A percentile compares a stretch with the other conserved stretches of the same genome.
Evolutionary conservation across 495 filamentous ascomycete genomes (phyloP).

Genomic region (Xylaria curta): DNA sequence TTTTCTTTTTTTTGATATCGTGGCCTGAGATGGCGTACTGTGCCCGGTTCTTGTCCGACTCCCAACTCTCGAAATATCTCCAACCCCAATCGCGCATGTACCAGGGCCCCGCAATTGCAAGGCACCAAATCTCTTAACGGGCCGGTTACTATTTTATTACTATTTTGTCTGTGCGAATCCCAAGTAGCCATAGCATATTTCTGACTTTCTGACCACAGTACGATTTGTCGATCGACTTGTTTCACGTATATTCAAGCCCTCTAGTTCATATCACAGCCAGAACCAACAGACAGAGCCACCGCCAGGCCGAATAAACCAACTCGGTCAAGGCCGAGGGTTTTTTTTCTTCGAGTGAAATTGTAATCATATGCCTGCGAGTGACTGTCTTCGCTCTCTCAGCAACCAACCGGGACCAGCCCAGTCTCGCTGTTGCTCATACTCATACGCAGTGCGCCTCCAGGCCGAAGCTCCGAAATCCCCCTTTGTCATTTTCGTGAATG

Average conservation of each 20-base stretch:
- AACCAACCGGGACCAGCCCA: slow-evolving; percentile 5
- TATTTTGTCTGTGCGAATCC: slow-evolving; percentile 22
- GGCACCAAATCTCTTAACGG: slow-evolving; percentile 14
- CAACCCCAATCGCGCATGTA: slow-evolving; percentile 1
- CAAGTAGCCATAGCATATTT: neutral
- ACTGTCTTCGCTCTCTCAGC: neutral
- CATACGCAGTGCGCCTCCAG: neutral
- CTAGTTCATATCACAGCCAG: slow-evolving; percentile 7
- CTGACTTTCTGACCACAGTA: slow-evolving; percentile 22
- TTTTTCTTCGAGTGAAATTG: neutral
- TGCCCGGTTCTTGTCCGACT: slow-evolving; percentile 7
- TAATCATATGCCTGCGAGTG: slow-evolving; percentile 11
- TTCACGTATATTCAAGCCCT: neutral
- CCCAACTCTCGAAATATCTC: slow-evolving; percentile 6
- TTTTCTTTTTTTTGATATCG: neutral
- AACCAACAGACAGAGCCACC: neutral
- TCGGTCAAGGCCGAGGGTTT: slow-evolving; percentile 7
- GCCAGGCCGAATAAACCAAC: slow-evolving; percentile 9
- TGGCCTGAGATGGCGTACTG: neutral
- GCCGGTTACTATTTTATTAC: slow-evolving; percentile 19
- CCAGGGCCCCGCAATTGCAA: slow-evolving; percentile 15
- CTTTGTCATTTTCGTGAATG: slow-evolving; percentile 17
- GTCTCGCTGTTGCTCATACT: slow-evolving; percentile 4
- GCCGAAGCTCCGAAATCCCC: slow-evolving; percentile 6
- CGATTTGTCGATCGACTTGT: slow-evolving; percentile 22